These are phyloP conservation scores for Cystobasidium sp. DNA, from an alignment of 1,284 basidiomycete species.

Conservation along the genomic window DNA sequence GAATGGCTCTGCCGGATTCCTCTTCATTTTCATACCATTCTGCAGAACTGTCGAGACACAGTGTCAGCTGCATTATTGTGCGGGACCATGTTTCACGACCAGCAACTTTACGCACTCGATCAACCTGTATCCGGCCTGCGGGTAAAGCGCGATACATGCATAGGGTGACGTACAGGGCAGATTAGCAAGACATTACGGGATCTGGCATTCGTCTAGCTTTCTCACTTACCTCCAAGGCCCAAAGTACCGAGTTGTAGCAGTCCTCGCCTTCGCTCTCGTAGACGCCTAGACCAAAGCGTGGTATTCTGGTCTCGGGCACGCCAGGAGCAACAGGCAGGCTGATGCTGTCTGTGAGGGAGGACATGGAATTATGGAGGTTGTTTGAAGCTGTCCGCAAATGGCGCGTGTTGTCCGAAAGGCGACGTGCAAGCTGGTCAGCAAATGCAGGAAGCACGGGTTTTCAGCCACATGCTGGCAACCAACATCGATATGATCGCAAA, in stretches of 20 bases:
- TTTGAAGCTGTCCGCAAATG: neutral
- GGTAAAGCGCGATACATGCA: neutral
- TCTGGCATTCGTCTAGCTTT: neutral
- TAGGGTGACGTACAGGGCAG: neutral
- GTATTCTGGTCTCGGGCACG: slow-evolving; percentile 30
- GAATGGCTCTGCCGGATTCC: slow-evolving; percentile 42
- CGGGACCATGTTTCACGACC: neutral
- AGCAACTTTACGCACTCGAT: slow-evolving; percentile 24
- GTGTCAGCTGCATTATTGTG: neutral
- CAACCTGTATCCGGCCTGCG: slow-evolving; percentile 40
- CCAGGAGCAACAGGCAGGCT: slow-evolving; percentile 27
- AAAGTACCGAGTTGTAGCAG: slow-evolving; percentile 45
- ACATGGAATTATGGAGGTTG: neutral
- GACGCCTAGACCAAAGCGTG: slow-evolving; percentile 41
- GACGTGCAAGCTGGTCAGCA: no score
- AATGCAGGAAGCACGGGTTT: no score
- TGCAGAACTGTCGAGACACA: slow-evolving; percentile 19
- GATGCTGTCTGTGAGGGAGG: slow-evolving; percentile 26
- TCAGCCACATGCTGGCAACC: no score
- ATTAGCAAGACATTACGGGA: neutral
- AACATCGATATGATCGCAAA: no score
- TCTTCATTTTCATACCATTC: slow-evolving; percentile 46
- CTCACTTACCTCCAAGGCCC: slow-evolving; percentile 37
- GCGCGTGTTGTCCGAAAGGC: no score
- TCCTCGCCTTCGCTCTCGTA: slow-evolving; percentile 42